Base-by-base conservation (phyloP, 352 stramenopile genomes). In the Phytophthora litchii region DNA sequence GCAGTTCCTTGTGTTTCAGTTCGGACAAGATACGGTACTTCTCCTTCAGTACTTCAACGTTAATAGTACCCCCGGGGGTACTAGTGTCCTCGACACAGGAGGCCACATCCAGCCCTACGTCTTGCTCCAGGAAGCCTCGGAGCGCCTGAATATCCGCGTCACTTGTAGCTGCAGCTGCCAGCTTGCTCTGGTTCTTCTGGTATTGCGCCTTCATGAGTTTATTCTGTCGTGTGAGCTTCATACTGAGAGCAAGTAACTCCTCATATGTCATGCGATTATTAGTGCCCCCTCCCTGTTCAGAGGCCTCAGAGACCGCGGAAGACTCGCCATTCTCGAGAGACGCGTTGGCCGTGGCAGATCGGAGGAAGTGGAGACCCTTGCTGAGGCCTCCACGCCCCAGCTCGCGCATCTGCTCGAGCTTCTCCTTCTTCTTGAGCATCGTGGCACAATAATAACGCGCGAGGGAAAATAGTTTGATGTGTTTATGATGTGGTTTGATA, bases 171-270 rank as follows among this genome's bases (percentile, higher is more conserved):
- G 80, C 64, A 51, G 72, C 59, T 11, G 49, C 45, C 34, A 89
- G 68, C 2, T 80, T 74, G 41, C 45, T 65, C 60, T 92, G 78
- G 57, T 78, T 86, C 63, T 90, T 91, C 60, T 92, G 84, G 52
- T 92, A 88, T 65, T 94, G 84, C 4, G 60, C 63, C 60, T 91
- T 92, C 83, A 93, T 91, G 36, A 93, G 65, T 57, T 93, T 93
- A 71, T 95, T 95, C 65, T 95, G 86, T 14, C 86, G 73, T 55
- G 84, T 95, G 48, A 94, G 78, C 68, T 95, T 95, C 84, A 94
- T 91, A 49, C 83, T 95, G 27, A 95, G 74, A 41, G 78, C 65
- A 29, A 95, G 67, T 3, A 95, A 60, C 57, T 95, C 83, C 21
- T 95, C 86, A 54, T 95, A 95, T 44, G 79, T 81, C 67, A 85